Base-by-base conservation (phyloP, 176 grass and related monocot genomes). In the Pharus latifolius region DNA sequence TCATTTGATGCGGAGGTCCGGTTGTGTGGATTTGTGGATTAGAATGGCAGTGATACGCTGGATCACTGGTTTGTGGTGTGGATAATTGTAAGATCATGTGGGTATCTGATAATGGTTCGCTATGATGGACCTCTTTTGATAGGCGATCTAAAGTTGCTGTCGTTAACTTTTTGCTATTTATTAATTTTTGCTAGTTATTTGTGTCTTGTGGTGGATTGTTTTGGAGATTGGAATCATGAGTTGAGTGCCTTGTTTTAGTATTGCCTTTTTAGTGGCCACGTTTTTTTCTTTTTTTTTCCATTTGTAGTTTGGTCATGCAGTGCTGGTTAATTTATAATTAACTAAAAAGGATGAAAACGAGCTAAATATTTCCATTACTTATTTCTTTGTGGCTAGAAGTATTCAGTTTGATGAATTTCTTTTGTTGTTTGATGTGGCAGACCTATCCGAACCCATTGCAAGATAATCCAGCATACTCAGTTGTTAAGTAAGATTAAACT, bases 401-500 rank as follows among this genome's bases (percentile, higher is more conserved):
- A 23, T 75, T 18, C 22, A 52, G n/a, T n/a, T n/a, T 67, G 70
- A 65, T 60, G 53, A 42, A 10, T 38, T 63, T n/a, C n/a, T n/a
- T n/a, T 31, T 65, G 15, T 54, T 22, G 62, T 66, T 69, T 63
- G 15, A 46, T 57, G 38, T 66, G 74, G 20, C 90, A 99, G 95
- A 88, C 82, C 28, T 84, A 91, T 71, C 76, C 95, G 33, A 99
- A 99, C 46, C 95, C 95, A 33, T 73, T 99, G 32, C 95, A 99
- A 83, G 81, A 94, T 82, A 94, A 94, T 60, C 74, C 95, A 6
- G 90, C 95, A 12, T 99, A 99, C 84, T 93, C 95, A 0, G 90
- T 99, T 78, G 90, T 91, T 52, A 99, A 94, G 95, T 99, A 81
- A 84, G 87, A 19, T 56, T 26, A 3, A 32, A 47, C 48, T 31